A percentile compares a stretch with the other conserved stretches of the same genome.
Conservation (phyloP, 169 alveolate genomes). For the Cryptosporidium ubiquitum region DNA sequence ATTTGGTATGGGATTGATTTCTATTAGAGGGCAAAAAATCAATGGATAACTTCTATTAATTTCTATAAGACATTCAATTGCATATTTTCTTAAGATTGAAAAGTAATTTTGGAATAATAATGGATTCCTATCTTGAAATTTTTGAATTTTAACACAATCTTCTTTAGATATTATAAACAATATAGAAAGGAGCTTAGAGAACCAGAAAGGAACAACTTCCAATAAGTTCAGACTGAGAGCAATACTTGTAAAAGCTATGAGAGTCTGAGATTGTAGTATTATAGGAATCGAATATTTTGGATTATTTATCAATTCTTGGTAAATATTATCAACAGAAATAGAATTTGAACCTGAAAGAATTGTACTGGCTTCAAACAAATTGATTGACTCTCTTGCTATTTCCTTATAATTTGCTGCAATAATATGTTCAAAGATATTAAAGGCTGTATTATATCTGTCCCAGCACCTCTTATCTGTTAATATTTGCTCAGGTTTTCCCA, state of each 20-base stretch:
- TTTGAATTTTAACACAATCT: not conserved
- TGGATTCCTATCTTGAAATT: not conserved
- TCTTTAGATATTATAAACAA: constrained; percentile 41
- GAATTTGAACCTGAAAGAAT: constrained; percentile 33
- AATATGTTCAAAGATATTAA: constrained; percentile 48
- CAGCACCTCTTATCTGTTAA: constrained; percentile 26
- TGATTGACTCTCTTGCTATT: constrained; percentile 27
- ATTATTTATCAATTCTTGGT: constrained; percentile 8
- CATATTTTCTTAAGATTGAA: constrained; percentile 17
- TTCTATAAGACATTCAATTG: constrained; percentile 56
- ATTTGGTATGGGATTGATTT: not conserved
- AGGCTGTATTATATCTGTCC: constrained; percentile 29
- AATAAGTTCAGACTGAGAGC: constrained; percentile 3
- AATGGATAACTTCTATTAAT: constrained; percentile 50
- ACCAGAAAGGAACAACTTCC: constrained; percentile 56
- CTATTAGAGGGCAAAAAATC: constrained; percentile 18
- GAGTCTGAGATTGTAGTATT: constrained; percentile 33
- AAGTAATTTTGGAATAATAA: not conserved
- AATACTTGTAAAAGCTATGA: constrained; percentile 52
- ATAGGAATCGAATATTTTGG: constrained; percentile 7
- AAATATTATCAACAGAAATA: constrained; percentile 15
- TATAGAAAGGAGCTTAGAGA: constrained; percentile 45
- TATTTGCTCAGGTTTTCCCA: constrained; percentile 17
- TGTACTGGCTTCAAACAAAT: constrained; percentile 72
- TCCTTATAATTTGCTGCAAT: constrained; percentile 5